These are phyloP conservation scores for Bipolaris gigantea DNA, from an alignment of 2,329 filamentous ascomycete genomes.

Conservation along the genomic window DNA sequence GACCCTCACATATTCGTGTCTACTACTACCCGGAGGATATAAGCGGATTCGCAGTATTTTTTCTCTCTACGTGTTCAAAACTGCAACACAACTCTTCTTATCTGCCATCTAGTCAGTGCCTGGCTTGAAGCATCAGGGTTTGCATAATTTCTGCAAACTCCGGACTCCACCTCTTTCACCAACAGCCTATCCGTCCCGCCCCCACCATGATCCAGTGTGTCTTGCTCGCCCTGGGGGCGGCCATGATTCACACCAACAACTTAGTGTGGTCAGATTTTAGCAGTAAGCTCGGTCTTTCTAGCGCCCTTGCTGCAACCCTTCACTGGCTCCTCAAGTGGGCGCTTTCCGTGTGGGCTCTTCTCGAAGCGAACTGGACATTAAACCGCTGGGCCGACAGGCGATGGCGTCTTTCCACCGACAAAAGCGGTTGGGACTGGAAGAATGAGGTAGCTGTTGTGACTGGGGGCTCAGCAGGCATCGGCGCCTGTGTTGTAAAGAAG, in stretches of 20 bases:
- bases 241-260: constrained; percentile 21
- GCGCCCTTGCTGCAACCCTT: constrained; percentile 27
- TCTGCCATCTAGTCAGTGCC: neutral
- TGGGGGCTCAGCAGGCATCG: constrained; percentile 43
- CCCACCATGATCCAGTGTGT: constrained; percentile 27
- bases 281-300: constrained; percentile 23
- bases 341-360: constrained; percentile 25
- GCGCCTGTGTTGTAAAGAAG: constrained; percentile 37
- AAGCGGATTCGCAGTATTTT: neutral
- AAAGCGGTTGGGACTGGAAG: constrained; percentile 35
- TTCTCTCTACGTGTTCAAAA: neutral
- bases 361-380: constrained; percentile 32
- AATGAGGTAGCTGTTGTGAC: constrained; percentile 43
- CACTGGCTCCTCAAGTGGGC: constrained; percentile 33
- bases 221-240: constrained; percentile 20
- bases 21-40: neutral
- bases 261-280: constrained; percentile 27
- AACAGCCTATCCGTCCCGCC: constrained; percentile 2
- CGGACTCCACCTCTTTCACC: constrained; percentile 1
- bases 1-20: neutral
- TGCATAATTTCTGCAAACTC: constrained; percentile 6
- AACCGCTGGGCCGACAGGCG: constrained; percentile 44
- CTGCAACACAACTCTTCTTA: neutral
- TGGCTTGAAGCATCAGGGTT: neutral
- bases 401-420: constrained; percentile 42